phyloP scores from a whole-genome alignment of 2,329 filamentous ascomycete species.

The Leptographium radiaticola region DNA sequence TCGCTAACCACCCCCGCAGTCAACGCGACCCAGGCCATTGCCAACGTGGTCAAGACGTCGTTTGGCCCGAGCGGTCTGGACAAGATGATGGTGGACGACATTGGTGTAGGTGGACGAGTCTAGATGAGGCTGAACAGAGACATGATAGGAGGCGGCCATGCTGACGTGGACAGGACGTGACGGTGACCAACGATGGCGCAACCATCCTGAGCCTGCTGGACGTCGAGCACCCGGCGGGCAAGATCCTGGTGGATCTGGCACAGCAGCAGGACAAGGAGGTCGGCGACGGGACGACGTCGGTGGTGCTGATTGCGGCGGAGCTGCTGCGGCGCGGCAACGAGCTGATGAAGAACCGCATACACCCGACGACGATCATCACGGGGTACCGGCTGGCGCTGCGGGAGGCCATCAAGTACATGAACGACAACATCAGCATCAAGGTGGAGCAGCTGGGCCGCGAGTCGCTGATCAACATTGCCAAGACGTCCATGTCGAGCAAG shows the following conservation, averaged over 20 bases:
- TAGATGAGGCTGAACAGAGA: no score
- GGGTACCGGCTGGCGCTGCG: conserved; percentile 90
- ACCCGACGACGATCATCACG: conserved; percentile 98
- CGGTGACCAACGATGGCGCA: conserved; percentile 95
- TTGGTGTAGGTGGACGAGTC: conserved; percentile 50
- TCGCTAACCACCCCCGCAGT: conserved; percentile 37
- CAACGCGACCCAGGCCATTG: conserved; percentile 87
- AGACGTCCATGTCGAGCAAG: conserved; percentile 99
- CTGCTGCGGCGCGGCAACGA: conserved; percentile 89
- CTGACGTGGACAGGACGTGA: conserved; percentile 58
- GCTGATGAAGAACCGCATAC: conserved; percentile 99
- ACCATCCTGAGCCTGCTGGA: conserved; percentile 92
- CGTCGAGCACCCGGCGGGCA: conserved; percentile 94
- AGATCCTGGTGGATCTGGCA: conserved; percentile 93
- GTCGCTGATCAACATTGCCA: conserved; percentile 86
- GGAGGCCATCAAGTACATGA: conserved; percentile 97
- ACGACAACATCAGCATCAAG: conserved; percentile 93
- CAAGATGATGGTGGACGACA: conserved; percentile 99
- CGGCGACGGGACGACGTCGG: conserved; percentile 93
- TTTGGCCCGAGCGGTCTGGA: conserved; percentile 95
- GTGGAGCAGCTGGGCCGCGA: conserved; percentile 85
- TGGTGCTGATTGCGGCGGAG: conserved; percentile 93
- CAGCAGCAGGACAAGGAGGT: conserved; percentile 99
- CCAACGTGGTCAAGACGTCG: conserved; percentile 97
- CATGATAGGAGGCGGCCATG: no score